Conservation (phyloP, 2,329 filamentous ascomycete genomes). For the Phialophora expanda region DNA sequence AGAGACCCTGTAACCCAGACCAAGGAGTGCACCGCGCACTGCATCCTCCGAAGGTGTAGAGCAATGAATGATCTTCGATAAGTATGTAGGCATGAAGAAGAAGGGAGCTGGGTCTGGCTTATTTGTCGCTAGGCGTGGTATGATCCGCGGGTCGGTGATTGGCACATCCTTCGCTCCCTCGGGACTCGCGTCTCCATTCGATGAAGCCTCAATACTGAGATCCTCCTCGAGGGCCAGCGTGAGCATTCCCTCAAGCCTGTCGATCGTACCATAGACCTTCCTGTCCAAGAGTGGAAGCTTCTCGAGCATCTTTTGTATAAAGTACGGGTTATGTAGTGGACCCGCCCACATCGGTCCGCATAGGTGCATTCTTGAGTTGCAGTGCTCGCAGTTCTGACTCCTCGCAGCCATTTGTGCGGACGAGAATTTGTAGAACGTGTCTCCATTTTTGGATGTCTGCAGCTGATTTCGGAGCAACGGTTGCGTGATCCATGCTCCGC, state of each 20-base stretch:
- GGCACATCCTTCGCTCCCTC: constrained; percentile 41
- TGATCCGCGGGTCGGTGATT: constrained; percentile 43
- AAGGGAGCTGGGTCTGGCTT: constrained; percentile 78
- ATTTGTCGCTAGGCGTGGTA: constrained; percentile 63
- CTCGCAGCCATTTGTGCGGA: constrained; percentile 73
- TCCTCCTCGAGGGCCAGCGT: constrained; percentile 83
- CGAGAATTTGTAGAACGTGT: constrained; percentile 76
- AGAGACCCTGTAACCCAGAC: constrained; percentile 80
- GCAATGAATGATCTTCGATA: constrained; percentile 79
- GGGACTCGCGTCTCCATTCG: constrained; percentile 27
- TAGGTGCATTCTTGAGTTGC: constrained; percentile 82
- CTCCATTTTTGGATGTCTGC: constrained; percentile 71
- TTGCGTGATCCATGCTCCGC: constrained; percentile 89
- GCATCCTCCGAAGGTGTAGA: constrained; percentile 78
- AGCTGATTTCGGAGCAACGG: constrained; percentile 72
- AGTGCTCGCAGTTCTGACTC: constrained; percentile 75
- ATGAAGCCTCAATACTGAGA: constrained; percentile 40
- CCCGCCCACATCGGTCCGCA: constrained; percentile 95
- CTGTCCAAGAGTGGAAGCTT: constrained; percentile 70
- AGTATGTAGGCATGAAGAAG: constrained; percentile 76
- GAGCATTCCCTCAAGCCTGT: constrained; percentile 88
- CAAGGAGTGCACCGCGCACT: constrained; percentile 78
- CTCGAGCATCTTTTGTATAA: constrained; percentile 78
- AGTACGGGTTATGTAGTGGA: constrained; percentile 80
- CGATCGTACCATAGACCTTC: constrained; percentile 76